A percentile compares a stretch with the other conserved stretches of the same genome.
These are phyloP conservation scores for Ceratocystis colombiana DNA, from an alignment of 2,329 filamentous ascomycete species.

Conservation along the genomic window DNA sequence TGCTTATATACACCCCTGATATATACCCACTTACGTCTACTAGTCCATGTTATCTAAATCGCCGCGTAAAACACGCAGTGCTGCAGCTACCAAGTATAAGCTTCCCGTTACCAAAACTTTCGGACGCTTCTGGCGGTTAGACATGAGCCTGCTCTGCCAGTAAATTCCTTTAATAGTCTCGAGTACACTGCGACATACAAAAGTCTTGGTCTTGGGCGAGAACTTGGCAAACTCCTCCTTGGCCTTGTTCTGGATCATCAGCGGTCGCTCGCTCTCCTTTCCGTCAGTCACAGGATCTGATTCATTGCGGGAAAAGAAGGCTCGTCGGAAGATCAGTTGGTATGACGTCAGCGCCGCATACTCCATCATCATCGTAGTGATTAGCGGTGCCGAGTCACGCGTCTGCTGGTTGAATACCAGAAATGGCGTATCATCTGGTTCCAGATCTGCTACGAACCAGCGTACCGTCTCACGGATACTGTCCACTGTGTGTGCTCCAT, in stretches of 20 bases:
- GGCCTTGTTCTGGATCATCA: conserved; percentile 56
- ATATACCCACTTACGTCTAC: not conserved
- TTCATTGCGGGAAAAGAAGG: conserved; percentile 70
- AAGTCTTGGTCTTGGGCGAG: conserved; percentile 38
- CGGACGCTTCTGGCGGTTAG: conserved; percentile 35
- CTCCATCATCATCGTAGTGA: conserved; percentile 51
- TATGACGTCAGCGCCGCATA: conserved; percentile 36
- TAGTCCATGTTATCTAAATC: conserved; percentile 22
- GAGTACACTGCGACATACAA: conserved; percentile 57
- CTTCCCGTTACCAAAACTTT: conserved; percentile 72
- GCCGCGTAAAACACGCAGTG: conserved; percentile 38
- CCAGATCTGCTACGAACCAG: conserved; percentile 59
- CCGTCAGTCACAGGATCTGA: conserved; percentile 29
- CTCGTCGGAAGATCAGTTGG: conserved; percentile 52
- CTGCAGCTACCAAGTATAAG: conserved; percentile 70
- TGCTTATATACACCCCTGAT: not conserved
- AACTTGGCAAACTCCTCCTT: conserved; percentile 50
- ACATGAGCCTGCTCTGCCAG: conserved; percentile 29
- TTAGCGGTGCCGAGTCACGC: conserved; percentile 58
- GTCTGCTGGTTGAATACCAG: conserved; percentile 92
- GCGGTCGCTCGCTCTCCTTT: conserved; percentile 34
- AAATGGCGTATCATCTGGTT: conserved; percentile 35
- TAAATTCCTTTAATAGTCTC: conserved; percentile 55
- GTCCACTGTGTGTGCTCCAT: conserved; percentile 80
- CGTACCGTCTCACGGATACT: conserved; percentile 64